These are phyloP conservation scores for Phyllostachys edulis DNA, from an alignment of 176 grass and related monocot genomes.

Conservation along the genomic window DNA sequence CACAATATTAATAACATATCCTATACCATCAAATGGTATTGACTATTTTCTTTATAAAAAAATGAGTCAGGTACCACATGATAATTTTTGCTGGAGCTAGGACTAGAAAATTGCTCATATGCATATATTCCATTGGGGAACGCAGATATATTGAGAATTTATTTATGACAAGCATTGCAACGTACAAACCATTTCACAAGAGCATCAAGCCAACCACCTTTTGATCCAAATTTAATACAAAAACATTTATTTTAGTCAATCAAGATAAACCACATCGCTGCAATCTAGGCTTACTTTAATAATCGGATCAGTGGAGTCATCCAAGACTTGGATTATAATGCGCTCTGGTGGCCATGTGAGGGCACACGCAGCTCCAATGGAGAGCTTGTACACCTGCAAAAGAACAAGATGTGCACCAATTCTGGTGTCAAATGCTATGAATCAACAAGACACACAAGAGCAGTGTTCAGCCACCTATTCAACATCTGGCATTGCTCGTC, in stretches of 20 bases:
- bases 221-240: no score
- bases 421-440: background rate
- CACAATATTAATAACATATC: no score
- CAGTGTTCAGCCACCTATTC: conserved; percentile 3
- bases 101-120: no score
- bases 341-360: conserved; percentile 71
- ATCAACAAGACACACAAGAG: background rate
- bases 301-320: conserved; percentile 69
- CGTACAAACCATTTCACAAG: no score
- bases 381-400: conserved; percentile 73
- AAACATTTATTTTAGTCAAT: no score
- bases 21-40: background rate
- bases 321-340: conserved; percentile 78
- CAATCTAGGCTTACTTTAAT: conserved; percentile 54
- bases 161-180: no score
- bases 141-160: no score
- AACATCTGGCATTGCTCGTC: conserved; percentile 10
- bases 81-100: no score
- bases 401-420: background rate
- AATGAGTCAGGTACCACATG: no score
- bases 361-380: conserved; percentile 60
- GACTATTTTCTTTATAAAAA: background rate
- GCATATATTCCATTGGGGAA: no score
- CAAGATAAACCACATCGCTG: no score
- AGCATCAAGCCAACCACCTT: no score